Base-by-base conservation (phyloP, 202 grass and related monocot genomes). In the Thinopyrum obtusiflorum region DNA sequence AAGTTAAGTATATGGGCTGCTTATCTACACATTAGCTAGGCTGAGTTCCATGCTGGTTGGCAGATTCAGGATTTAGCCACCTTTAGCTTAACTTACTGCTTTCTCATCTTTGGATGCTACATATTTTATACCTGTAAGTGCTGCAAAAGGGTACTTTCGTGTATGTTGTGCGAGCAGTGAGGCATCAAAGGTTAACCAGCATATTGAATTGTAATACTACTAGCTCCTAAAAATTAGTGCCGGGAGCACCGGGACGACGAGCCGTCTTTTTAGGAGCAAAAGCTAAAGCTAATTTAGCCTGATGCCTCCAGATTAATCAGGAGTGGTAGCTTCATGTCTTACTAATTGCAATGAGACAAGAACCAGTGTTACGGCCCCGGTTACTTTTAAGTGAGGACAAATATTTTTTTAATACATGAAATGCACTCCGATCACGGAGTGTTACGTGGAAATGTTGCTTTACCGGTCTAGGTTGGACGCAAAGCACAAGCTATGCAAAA, bases 291-390 rank as follows among this genome's bases (percentile, higher is more conserved):
- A 39, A 12, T 73, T 73, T 55, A 33, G 77, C 11, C 72, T 36
- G 82, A 39, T 67, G 14, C 29, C 47, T 42, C 57, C 42, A 66
- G 49, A 31, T 53, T 65, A 73, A 21, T 57, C 53, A n/a, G 20
- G 55, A 9, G 2, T 39, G 26, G 6, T 65, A 28, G 28, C 67
- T 80, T 80, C 80, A 39, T 51, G 67, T 15, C 32, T 35, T 40
- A 9, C 40, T 86, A 74, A 80, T 11, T 86, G 57, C n/a, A 86
- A 81, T 81, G 64, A 81, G 78, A 86, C 85, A 86, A 75, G 29
- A 81, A 31, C 15, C 31, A 66, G 78, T 81, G 78, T 81, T 57
- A 81, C 46, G 72, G 46, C 1, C 1, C 72, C 47, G 29, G 27
- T 1, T n/a, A 51, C 23, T 44, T 86, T 81, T 75, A 74, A 39